These are phyloP conservation scores for Eimeria maxima DNA, from an alignment of 169 alveolate species.

Conservation along the genomic window DNA sequence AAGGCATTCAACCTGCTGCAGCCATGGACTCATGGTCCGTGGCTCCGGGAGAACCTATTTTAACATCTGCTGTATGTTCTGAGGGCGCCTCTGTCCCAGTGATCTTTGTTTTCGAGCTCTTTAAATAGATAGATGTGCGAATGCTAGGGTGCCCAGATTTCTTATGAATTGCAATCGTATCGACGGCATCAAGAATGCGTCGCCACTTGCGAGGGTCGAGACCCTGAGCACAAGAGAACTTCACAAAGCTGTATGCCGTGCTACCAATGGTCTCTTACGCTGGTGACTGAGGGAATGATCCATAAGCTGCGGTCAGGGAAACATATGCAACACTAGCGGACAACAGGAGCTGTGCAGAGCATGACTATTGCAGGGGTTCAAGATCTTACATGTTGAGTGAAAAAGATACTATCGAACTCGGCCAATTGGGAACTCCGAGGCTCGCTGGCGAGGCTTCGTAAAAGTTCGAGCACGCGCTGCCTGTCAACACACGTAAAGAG, in stretches of 20 bases:
- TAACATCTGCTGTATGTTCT: not conserved
- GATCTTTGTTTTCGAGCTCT: constrained; percentile 13
- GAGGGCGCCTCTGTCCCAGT: not conserved
- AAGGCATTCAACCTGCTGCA: constrained; percentile 2
- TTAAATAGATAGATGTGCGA: constrained; percentile 32
- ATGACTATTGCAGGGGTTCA: not conserved
- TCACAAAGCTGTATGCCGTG: constrained; percentile 6
- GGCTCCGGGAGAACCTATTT: not conserved
- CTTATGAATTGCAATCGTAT: constrained; percentile 31
- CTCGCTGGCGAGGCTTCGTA: constrained; percentile 53
- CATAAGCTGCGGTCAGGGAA: not conserved
- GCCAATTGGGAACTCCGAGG: constrained; percentile 46
- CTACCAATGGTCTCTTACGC: not conserved
- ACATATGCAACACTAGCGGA: too few species aligned
- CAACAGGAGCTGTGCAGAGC: not conserved
- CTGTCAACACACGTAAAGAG: constrained; percentile 11
- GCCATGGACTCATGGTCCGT: not conserved
- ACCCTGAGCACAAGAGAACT: constrained; percentile 37
- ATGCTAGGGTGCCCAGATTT: constrained; percentile 52
- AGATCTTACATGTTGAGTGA: constrained; percentile 44
- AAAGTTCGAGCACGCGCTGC: constrained; percentile 40
- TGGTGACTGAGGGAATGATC: not conserved
- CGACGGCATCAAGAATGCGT: constrained; percentile 57
- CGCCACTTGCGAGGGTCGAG: constrained; percentile 25
- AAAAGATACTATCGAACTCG: constrained; percentile 57